Base-by-base conservation (phyloP, 306 rosid species). In the Pachyrhizus erosus region DNA sequence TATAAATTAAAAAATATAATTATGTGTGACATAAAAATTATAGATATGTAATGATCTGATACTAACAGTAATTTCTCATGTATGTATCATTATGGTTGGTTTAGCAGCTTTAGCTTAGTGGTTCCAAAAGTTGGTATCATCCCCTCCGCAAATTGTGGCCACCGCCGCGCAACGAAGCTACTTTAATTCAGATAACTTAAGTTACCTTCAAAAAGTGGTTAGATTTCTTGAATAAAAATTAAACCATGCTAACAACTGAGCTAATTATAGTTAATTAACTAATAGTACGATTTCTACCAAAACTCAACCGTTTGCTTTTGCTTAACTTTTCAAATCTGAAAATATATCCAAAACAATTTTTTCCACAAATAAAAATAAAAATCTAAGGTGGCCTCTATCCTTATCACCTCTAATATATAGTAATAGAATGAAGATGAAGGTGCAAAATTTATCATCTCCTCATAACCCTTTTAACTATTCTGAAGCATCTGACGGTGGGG, bases 131-230 rank as follows among this genome's bases (percentile, higher is more conserved):
- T 82, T 68, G 75, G 54, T 57, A 65, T 66, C 68, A 52, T 51
- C 79, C 23, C 42, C 86, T 86, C 79, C 84, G 79, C 75, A 86
- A 78, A 48, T 82, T 85, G 72, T 66, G 76, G 74, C 29, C 87
- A 78, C 73, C 78, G 77, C 87, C 83, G 87, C 79, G 5, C 80
- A 82, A 29, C 43, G n/a, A 43, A 82, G 71, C 74, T 37, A 77
- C 89, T 87, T 84, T 86, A 61, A 29, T 84, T 55, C 57, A 43
- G 58, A 65, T 84, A 29, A 65, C 77, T 54, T 65, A 79, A 51
- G 3, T 78, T 62, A 57, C 68, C 79, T 40, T 52, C 54, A 45
- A 70, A 65, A 13, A 27, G 42, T 66, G 7, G 61, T 70, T 74
- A 40, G 4, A 64, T 21, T 64, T 73, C 64, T 73, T 54, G 5